Evolutionary conservation across 169 alveolate species (phyloP).

Genomic region (Plasmodium gallinaceum): DNA sequence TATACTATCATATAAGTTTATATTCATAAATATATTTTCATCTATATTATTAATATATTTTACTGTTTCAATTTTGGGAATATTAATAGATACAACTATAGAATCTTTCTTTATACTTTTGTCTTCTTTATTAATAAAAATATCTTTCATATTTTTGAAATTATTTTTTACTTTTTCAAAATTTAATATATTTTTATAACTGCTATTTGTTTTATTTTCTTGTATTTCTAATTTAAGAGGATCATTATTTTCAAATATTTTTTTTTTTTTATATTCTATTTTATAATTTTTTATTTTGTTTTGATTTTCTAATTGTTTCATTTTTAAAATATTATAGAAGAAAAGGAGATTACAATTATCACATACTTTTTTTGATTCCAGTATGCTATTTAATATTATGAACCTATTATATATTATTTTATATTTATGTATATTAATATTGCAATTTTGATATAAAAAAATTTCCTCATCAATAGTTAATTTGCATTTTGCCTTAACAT

Average conservation of each 20-base stretch:
- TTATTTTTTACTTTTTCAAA: constrained; percentile 1
- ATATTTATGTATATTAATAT: constrained; percentile 67
- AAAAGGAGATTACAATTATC: constrained; percentile 57
- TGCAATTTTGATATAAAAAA: constrained; percentile 72
- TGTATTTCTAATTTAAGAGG: not conserved
- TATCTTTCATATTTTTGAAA: not conserved
- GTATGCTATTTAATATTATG: constrained; percentile 49
- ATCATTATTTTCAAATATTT: not conserved
- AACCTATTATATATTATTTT: constrained; percentile 64
- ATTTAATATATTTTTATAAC: not conserved
- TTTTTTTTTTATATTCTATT: constrained; percentile 32
- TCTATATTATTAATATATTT: constrained; percentile 76
- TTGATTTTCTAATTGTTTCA: constrained; percentile 65
- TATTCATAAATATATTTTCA: constrained; percentile 76
- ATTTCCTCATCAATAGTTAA: constrained; percentile 75
- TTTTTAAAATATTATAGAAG: constrained; percentile 65
- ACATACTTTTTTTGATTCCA: constrained; percentile 32
- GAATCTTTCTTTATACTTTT: not conserved
- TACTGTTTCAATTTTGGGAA: constrained; percentile 62
- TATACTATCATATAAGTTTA: constrained; percentile 70
- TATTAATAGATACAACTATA: constrained; percentile 42
- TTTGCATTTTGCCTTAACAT: constrained; percentile 70
- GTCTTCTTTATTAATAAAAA: not conserved
- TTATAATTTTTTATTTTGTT: constrained; percentile 50
- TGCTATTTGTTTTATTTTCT: not conserved